Conservation (phyloP, 2,329 filamentous ascomycete species). For the Alternaria sp. region DNA sequence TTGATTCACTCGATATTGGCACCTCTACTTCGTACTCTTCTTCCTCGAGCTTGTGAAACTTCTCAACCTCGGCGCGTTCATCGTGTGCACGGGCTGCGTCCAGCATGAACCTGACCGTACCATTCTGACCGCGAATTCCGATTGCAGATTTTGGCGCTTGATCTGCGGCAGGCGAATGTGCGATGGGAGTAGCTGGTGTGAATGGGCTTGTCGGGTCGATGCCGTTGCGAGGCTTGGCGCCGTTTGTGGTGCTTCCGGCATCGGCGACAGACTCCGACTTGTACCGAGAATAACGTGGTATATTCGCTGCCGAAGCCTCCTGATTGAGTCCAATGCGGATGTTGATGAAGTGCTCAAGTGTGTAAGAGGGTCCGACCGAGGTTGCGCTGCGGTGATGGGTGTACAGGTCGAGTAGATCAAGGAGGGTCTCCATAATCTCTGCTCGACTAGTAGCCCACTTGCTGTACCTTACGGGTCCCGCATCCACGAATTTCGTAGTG, state of each 20-base stretch:
- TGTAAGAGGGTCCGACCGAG: slow-evolving; percentile 74
- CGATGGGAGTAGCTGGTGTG: slow-evolving; percentile 57
- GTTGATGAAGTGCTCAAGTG: slow-evolving; percentile 80
- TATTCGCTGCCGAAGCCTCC: slow-evolving; percentile 71
- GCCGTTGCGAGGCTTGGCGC: slow-evolving; percentile 43
- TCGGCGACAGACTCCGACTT: slow-evolving; percentile 40
- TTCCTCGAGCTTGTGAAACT: slow-evolving; percentile 76
- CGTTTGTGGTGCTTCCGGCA: slow-evolving; percentile 30
- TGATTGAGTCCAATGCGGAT: slow-evolving; percentile 88
- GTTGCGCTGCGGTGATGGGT: slow-evolving; percentile 81
- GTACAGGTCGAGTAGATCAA: slow-evolving; percentile 92
- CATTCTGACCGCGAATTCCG: slow-evolving; percentile 62
- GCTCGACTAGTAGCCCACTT: slow-evolving; percentile 56
- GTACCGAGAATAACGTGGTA: slow-evolving; percentile 67
- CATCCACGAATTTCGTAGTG: slow-evolving; percentile 57
- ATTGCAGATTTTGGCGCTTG: slow-evolving; percentile 48
- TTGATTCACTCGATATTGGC: slow-evolving; percentile 42
- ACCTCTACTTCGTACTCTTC: slow-evolving; percentile 81
- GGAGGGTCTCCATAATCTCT: slow-evolving; percentile 73
- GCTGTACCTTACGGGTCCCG: slow-evolving; percentile 57
- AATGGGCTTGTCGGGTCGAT: slow-evolving; percentile 44
- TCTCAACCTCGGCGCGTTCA: slow-evolving; percentile 73
- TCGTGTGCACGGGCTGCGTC: slow-evolving; percentile 76
- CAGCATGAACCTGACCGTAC: slow-evolving; percentile 89
- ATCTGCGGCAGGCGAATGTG: slow-evolving; percentile 49